A percentile compares a stretch with the other conserved stretches of the same genome.
phyloP scores from a whole-genome alignment of 768 basidiomycete genomes.

The Lactarius tabidus region DNA sequence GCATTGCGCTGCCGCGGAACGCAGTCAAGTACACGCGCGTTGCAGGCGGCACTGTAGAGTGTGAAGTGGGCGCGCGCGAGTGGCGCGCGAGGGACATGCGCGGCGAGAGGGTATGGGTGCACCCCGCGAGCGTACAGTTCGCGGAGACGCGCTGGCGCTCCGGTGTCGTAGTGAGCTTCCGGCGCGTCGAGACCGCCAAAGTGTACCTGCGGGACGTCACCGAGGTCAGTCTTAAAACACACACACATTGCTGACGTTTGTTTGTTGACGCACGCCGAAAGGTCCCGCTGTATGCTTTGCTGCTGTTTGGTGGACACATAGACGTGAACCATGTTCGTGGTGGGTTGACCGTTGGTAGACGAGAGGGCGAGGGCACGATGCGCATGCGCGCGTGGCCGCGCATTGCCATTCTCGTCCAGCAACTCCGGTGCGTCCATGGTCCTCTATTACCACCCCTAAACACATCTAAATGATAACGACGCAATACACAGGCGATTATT shows the following conservation, averaged over 20 bases:
- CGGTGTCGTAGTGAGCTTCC: constrained; percentile 80
- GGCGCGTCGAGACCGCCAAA: constrained; percentile 77
- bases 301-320: constrained; percentile 81
- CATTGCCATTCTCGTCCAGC: constrained; percentile 86
- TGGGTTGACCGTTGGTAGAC: constrained; percentile 61
- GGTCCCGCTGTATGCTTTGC: constrained; percentile 80
- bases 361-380: constrained; percentile 45
- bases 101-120: constrained; percentile 66
- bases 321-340: constrained; percentile 75
- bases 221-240: constrained; percentile 52
- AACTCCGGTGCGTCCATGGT: constrained; percentile 54
- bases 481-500: constrained; percentile 51
- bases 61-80: constrained; percentile 81
- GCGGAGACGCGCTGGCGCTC: constrained; percentile 65
- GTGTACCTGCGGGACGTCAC: constrained; percentile 84
- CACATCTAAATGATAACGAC: not conserved
- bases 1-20: constrained; percentile 66
- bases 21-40: constrained; percentile 83
- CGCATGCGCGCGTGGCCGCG: constrained; percentile 81
- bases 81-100: constrained; percentile 75
- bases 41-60: constrained; percentile 76
- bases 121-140: constrained; percentile 81
- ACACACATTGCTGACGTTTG: not conserved
- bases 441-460: not conserved
- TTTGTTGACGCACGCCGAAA: constrained; percentile 31